A percentile compares a stretch with the other conserved stretches of the same genome.
Conservation (phyloP, 345 rosid species). For the Iberis pinnata region DNA sequence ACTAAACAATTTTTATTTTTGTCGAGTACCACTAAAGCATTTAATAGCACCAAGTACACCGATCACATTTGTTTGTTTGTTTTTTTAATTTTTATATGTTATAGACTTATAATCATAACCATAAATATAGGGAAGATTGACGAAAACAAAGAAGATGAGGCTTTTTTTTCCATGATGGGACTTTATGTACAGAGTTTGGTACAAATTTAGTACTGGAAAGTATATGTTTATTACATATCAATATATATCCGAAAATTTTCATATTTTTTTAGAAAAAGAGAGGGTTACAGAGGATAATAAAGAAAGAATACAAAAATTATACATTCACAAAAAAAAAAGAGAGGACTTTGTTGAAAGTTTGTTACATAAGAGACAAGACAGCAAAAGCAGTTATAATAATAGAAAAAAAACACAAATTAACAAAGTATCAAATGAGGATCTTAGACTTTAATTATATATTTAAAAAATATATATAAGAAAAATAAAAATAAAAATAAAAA, state of each 20-base stretch:
- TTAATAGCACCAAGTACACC: background rate
- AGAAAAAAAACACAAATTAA: slow-evolving; percentile 7
- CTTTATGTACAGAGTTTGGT: slow-evolving; percentile 1
- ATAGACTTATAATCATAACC: slow-evolving; percentile 2
- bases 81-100: background rate
- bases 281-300: background rate
- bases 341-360: slow-evolving; percentile 26
- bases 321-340: slow-evolving; percentile 27
- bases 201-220: slow-evolving; percentile 14
- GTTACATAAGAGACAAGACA: slow-evolving; percentile 26
- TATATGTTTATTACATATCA: slow-evolving; percentile 3
- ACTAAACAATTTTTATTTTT: no score
- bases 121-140: background rate
- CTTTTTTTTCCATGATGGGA: background rate
- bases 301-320: slow-evolving; percentile 15
- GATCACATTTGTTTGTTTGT: background rate
- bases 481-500: background rate
- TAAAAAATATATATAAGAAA: background rate
- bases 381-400: background rate
- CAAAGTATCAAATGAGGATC: slow-evolving; percentile 21
- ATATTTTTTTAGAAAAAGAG: background rate
- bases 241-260: no score
- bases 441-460: slow-evolving; percentile 10
- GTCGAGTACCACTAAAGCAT: no score
- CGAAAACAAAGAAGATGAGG: no score